These are phyloP conservation scores for Brassica hybrid DNA, from an alignment of 441 rosid species.

Conservation along the genomic window DNA sequence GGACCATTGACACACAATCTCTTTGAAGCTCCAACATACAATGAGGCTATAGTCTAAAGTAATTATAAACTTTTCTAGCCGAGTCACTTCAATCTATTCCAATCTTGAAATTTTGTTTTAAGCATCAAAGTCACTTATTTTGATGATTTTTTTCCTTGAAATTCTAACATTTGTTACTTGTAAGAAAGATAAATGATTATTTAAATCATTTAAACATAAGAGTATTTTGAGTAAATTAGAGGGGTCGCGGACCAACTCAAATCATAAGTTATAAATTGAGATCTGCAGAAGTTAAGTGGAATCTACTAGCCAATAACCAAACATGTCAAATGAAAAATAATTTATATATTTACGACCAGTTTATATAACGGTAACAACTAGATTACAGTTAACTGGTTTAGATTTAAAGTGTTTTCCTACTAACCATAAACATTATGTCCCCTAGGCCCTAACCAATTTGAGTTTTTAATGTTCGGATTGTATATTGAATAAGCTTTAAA, in stretches of 20 bases:
- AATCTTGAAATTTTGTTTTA: slow-evolving; percentile 15
- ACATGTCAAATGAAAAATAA: neutral
- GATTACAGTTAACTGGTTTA: neutral
- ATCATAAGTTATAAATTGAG: neutral
- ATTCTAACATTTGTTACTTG: neutral
- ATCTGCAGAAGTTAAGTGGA: neutral
- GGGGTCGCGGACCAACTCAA: neutral
- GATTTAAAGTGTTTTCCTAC: neutral
- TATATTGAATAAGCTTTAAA: neutral
- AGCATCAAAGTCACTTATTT: slow-evolving; percentile 27
- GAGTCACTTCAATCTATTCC: slow-evolving; percentile 38
- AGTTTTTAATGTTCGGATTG: neutral
- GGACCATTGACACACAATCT: slow-evolving; percentile 36
- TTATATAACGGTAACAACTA: neutral
- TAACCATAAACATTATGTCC: neutral
- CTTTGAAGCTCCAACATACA: slow-evolving; percentile 42
- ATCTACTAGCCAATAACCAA: neutral
- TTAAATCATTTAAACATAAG: neutral
- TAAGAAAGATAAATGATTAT: neutral
- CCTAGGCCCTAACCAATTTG: neutral
- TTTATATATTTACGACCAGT: neutral
- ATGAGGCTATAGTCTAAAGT: slow-evolving; percentile 39
- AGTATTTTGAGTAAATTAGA: neutral
- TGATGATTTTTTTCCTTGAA: neutral
- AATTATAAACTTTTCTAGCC: slow-evolving; percentile 20